Base-by-base conservation (phyloP, 768 basidiomycete genomes). In the Tephrocybe sp. region DNA sequence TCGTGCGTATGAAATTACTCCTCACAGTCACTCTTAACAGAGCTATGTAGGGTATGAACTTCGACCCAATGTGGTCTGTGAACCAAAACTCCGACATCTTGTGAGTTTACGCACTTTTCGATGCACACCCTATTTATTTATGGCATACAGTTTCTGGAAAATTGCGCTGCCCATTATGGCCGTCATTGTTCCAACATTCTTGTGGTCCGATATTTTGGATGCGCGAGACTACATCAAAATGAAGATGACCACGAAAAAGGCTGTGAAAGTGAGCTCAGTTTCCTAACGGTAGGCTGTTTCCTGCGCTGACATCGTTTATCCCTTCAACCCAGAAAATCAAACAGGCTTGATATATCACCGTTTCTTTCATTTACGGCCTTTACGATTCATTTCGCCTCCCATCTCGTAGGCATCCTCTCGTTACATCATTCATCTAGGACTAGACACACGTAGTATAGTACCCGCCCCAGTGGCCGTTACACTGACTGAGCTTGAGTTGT, bases 41-140 rank as follows among this genome's bases (percentile, higher is more conserved):
- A 9, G 32, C 33, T 26, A 35, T 51, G 9, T 55, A 86, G 84
- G 84, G 85, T 40, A 87, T 87, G 85, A 86, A 87, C 65, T 89
- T 87, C 60, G 49, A 63, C 0, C 20, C 45, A 17, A 81, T 85
- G 74, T 80, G 75, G 77, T 68, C 74, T 30, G 67, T 80, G 8
- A 39, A 76, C 0, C 30, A 62, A 1, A 45, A 74, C 48, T 69
- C 72, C 9, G 82, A 83, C 56, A 12, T 71, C 12, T 56, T 83
- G 82, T 80, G 60, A 23, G 77, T 70, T 16, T 33, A 11, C 45
- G 39, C 51, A 45, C 47, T 33, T 12, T 16, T 35, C 46, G 26
- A 10, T 36, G 32, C 42, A 19, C 22, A 51, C 49, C 4, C 34
- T 46, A 10, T 31, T 45, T 23, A 48, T 32, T 43, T 50, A 26